phyloP scores from a whole-genome alignment of 257 asterid genomes.

The Vinca minor region DNA sequence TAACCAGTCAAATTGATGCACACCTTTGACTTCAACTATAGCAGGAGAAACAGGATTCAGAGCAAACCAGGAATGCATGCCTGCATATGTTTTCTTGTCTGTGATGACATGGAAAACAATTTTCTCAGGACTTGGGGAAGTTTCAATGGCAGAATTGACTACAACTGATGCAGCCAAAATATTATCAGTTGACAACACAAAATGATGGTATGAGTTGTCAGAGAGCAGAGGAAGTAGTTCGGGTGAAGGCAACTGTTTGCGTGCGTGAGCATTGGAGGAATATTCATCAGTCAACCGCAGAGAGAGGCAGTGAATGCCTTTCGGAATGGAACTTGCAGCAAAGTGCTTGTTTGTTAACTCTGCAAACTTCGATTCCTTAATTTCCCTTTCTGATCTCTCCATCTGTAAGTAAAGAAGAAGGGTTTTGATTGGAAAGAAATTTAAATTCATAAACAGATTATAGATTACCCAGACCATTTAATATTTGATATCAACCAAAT shows the following conservation, averaged over 20 bases:
- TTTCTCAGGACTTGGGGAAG: slow-evolving; percentile 67
- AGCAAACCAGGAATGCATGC: slow-evolving; percentile 99
- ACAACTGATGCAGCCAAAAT: slow-evolving; percentile 96
- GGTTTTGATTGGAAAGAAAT: not conserved
- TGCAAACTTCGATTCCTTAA: slow-evolving; percentile 68
- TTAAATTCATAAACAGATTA: not conserved
- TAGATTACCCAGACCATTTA: not conserved
- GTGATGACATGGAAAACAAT: slow-evolving; percentile 94
- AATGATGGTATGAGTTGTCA: slow-evolving; percentile 72
- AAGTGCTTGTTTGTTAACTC: slow-evolving; percentile 84
- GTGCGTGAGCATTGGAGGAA: slow-evolving; percentile 94
- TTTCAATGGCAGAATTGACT: slow-evolving; percentile 72
- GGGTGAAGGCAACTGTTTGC: slow-evolving; percentile 89
- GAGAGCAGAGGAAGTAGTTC: slow-evolving; percentile 84
- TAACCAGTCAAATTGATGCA: slow-evolving; percentile 97
- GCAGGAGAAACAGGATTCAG: slow-evolving; percentile 78
- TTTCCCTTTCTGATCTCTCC: slow-evolving; percentile 69
- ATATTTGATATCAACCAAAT: not conserved
- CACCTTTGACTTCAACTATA: slow-evolving; percentile 83
- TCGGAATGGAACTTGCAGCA: slow-evolving; percentile 95
- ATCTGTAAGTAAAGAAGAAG: slow-evolving; percentile 33
- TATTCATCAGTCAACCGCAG: slow-evolving; percentile 89
- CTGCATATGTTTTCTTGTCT: slow-evolving; percentile 96
- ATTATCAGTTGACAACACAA: slow-evolving; percentile 89
- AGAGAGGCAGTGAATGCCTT: slow-evolving; percentile 83